These are phyloP conservation scores for Pseudopediastrum boryanum DNA, from an alignment of 139 green algal species.

Conservation along the genomic window DNA sequence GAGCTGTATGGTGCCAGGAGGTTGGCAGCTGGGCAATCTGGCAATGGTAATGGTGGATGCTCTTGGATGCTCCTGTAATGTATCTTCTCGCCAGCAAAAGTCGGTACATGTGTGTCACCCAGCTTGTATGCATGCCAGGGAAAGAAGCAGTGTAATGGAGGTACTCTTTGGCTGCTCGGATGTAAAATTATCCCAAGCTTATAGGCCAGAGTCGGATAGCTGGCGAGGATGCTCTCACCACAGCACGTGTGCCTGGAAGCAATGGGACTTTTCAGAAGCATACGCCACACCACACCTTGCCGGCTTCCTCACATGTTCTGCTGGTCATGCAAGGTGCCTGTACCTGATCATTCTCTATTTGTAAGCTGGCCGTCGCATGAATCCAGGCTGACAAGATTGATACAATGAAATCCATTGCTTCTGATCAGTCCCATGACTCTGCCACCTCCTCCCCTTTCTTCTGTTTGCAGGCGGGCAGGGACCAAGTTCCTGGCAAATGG, in stretches of 20 bases:
- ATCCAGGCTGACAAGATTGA: background rate
- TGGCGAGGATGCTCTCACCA: too few species aligned
- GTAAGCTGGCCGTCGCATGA: background rate
- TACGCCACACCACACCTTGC: too few species aligned
- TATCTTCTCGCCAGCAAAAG: background rate
- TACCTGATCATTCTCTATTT: background rate
- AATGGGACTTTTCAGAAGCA: too few species aligned
- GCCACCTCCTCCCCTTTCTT: background rate
- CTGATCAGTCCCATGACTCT: background rate
- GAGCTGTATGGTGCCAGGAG: background rate
- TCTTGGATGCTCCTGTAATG: background rate
- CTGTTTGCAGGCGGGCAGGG: background rate
- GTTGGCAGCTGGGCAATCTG: background rate
- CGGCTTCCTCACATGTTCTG: background rate
- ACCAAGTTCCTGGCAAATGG: conserved; percentile 4
- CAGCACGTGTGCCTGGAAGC: too few species aligned
- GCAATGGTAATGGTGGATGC: background rate
- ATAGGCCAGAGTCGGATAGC: too few species aligned
- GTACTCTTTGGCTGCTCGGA: too few species aligned
- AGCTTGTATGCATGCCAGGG: background rate
- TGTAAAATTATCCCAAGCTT: too few species aligned
- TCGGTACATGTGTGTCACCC: background rate
- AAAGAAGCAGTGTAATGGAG: too few species aligned
- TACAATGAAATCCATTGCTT: background rate
- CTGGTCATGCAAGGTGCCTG: background rate